phyloP scores from a whole-genome alignment of 805 yeast species.

The Suhomyces faveliae region DNA sequence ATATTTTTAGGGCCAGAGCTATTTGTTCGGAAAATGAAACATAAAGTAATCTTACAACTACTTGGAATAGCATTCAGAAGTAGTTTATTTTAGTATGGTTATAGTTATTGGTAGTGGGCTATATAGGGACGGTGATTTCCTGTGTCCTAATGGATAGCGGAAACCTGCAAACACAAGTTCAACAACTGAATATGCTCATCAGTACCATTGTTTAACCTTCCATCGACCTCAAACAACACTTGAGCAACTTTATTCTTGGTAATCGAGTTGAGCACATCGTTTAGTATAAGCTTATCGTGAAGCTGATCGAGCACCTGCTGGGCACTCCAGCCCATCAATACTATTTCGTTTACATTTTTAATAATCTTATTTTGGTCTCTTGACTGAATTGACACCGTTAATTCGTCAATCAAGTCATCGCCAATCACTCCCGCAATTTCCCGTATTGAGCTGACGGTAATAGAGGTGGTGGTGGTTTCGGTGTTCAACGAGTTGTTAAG shows the following conservation, averaged over 20 bases:
- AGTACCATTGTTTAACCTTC: conserved; percentile 75
- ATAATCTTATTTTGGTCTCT: conserved; percentile 32
- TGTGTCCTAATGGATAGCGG: conserved; percentile 11
- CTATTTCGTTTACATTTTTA: conserved; percentile 47
- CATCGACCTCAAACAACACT: conserved; percentile 71
- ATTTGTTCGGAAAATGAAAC: too few species aligned
- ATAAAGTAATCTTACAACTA: too few species aligned
- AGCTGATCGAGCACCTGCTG: conserved; percentile 68
- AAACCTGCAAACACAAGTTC: conserved; percentile 47
- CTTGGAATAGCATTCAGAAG: too few species aligned
- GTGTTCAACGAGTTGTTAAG: conserved; percentile 36
- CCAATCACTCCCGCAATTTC: conserved; percentile 82
- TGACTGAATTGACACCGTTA: conserved; percentile 36
- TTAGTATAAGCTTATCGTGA: conserved; percentile 63
- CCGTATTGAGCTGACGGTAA: conserved; percentile 49
- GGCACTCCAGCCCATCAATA: conserved; percentile 76
- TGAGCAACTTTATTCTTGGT: conserved; percentile 67
- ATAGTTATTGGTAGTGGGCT: too few species aligned
- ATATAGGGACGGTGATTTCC: too few species aligned
- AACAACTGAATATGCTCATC: conserved; percentile 84
- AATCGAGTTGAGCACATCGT: conserved; percentile 46
- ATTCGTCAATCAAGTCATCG: conserved; percentile 38
- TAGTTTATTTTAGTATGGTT: too few species aligned
- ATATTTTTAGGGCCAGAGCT: too few species aligned
- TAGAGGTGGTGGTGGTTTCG: conserved; percentile 25